Evolutionary conservation across 495 filamentous ascomycete species (phyloP), one percentile per base, ranked within the genome.

Genomic region (Hyaloscypha finlandica): DNA sequence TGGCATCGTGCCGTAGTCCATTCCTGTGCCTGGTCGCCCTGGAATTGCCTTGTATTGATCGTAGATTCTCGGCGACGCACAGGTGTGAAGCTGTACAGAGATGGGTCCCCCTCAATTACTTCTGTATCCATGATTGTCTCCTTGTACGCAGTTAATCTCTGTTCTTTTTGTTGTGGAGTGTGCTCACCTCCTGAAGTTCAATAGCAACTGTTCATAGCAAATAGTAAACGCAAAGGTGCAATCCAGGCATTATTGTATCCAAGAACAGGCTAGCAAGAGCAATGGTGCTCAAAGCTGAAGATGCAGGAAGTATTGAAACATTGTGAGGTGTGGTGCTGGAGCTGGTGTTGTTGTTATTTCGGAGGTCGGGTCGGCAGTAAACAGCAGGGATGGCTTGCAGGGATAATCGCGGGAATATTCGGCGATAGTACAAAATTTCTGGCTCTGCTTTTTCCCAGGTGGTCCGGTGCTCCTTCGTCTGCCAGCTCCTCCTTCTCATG

Each of bases 1-100:
- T 84, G 78, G 59, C 86, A 88, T 65, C 84, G 72, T 20, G 84
- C 80, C 9, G 84, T 77, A 8, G 83, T 87, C 86, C 86, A 88
- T 33, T 80, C 77, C 55, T 78, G 72, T n/a, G 67, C 63, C 8
- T 61, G 39, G 35, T 73, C 68, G 1, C 35, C 57, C 8, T 31
- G 56, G 8, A 64, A 35, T 37, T 30, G 42, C 54, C 61, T 66
- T 3, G 39, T 58, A 39, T 70, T 70, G 54, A 68, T 37, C 3
- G 68, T 66, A 5, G 62, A 62, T 39, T 66, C 68, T 58, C 54
- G 39, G 48, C 68, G 33, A 35, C 66, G 68, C 1, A 70, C 55
- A 8, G 71, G 68, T 32, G 71, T 69, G 54, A 61, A 71, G 52
- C 61, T 33, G 58, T 53, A 52, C 35, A 60, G 30, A 35, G 22